Base-by-base conservation (phyloP, 805 yeast species). In the Metschnikowia baotianmanensis region DNA sequence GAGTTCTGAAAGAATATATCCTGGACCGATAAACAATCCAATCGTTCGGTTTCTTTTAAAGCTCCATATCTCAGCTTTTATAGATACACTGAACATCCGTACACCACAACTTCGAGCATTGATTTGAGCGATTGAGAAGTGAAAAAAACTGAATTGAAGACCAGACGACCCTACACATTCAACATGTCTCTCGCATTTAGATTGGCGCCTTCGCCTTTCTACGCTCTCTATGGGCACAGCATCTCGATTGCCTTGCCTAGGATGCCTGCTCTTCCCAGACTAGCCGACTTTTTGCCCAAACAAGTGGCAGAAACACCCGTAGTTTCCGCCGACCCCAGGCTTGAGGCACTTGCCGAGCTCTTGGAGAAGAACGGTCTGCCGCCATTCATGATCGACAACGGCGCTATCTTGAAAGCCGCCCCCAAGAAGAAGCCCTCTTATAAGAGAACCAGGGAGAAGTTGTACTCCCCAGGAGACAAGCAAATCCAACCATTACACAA, bases 391-490 rank as follows among this genome's bases (percentile, higher is more conserved):
- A 62, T 72, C 22, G 85, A 80, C 51, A 75, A 80, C 50, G 96
- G 95, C n/a, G 56, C 61, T 47, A 76, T 86, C 22, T 68, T 87
- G 39, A 71, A 72, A 51, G 99, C 99, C 5, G 97, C 82, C 6
- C 98, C 99, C 40, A 93, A 93, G 72, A 89, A 90, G 78, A 90
- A 89, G 63, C 80, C 80, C 2, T 88, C 98, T 6, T 87, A 88
- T 61, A 79, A 79, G 67, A 86, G 87, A 63, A 85, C 86, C 57
- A 82, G 97, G 63, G 83, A 78, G 59, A 80, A 90, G 67, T 79
- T 84, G 52, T 78, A 86, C 50, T 89, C 88, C 6, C 87, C 91
- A 4, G 95, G 86, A 9, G 75, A 79, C 43, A 91, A 88, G 61
- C 93, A 89, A 53, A 69, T 86, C 51, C 80, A 86, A 60, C 81